phyloP scores from a whole-genome alignment of 2,329 filamentous ascomycete species.

The Chrysoporthe deuterocubensis region DNA sequence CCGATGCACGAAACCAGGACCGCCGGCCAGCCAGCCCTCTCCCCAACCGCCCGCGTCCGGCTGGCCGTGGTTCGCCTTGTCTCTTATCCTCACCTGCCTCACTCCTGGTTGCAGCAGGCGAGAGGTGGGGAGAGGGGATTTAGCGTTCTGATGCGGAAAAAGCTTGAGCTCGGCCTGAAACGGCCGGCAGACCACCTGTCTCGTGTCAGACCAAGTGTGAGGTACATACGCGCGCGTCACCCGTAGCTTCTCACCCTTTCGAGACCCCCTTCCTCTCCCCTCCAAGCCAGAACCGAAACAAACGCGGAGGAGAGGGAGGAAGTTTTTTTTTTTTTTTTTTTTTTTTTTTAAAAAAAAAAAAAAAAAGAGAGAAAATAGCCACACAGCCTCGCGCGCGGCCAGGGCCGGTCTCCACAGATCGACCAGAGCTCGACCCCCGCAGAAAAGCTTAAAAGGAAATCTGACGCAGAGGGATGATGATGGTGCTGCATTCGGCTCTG shows the following conservation, averaged over 20 bases:
- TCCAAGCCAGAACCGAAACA: too few relatives aligned
- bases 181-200: neutral
- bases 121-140: too few relatives aligned
- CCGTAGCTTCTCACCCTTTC: too few relatives aligned
- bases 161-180: neutral
- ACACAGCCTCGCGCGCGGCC: neutral
- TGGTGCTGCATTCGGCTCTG: neutral
- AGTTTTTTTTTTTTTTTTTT: too few relatives aligned
- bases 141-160: too few relatives aligned
- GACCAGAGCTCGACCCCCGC: neutral
- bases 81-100: neutral
- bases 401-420: neutral
- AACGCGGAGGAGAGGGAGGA: too few relatives aligned
- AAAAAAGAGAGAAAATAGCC: neutral
- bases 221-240: neutral
- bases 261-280: too few relatives aligned
- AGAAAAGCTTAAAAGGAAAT: neutral
- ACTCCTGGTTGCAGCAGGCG: neutral
- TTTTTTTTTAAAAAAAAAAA: neutral
- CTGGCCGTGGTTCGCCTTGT: neutral
- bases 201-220: neutral
- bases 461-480: neutral
- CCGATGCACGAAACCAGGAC: slow-evolving; percentile 12
- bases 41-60: too few relatives aligned
- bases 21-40: neutral